Percentiles rank a stretch among this genome's conserved stretches.
Conservation (phyloP, 352 stramenopile genomes). For the Phytophthora podocarpi region DNA sequence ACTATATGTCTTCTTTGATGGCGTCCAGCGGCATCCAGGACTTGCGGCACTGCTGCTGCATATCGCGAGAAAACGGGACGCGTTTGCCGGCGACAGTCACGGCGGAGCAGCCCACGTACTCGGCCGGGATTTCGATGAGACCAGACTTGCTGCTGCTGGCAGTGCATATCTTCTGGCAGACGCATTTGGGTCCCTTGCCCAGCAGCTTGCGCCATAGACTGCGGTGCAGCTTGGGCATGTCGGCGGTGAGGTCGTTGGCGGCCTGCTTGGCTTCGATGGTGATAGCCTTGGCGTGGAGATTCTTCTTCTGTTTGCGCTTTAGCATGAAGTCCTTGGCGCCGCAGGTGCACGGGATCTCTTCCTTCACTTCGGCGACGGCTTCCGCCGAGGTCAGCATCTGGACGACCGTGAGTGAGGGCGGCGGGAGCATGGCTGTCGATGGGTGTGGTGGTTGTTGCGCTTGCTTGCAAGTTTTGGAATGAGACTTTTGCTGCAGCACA, state of each 20-base stretch:
- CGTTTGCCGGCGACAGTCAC: slow-evolving; percentile 58
- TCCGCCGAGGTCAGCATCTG: slow-evolving; percentile 18
- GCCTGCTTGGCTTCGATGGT: slow-evolving; percentile 29
- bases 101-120: slow-evolving; percentile 47
- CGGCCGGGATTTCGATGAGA: slow-evolving; percentile 46
- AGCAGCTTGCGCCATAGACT: slow-evolving; percentile 65
- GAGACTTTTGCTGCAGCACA: slow-evolving; percentile 5
- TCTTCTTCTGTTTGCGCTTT: slow-evolving; percentile 26
- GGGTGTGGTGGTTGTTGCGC: slow-evolving; percentile 3
- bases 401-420: slow-evolving; percentile 24
- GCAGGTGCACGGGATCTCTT: slow-evolving; percentile 38
- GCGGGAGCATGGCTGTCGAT: slow-evolving; percentile 20
- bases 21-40: slow-evolving; percentile 51
- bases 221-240: slow-evolving; percentile 38
- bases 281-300: background rate
- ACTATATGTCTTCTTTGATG: slow-evolving; percentile 50
- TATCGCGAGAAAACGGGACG: slow-evolving; percentile 58
- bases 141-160: slow-evolving; percentile 6
- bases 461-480: slow-evolving; percentile 30
- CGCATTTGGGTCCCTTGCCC: slow-evolving; percentile 61
- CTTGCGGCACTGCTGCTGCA: slow-evolving; percentile 47
- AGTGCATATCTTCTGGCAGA: slow-evolving; percentile 33
- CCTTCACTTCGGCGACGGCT: background rate
- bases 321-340: slow-evolving; percentile 47
- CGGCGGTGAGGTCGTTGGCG: slow-evolving; percentile 19